Evolutionary conservation across 176 grass and related monocot species (phyloP).

Genomic region (Phoenix roebelenii): DNA sequence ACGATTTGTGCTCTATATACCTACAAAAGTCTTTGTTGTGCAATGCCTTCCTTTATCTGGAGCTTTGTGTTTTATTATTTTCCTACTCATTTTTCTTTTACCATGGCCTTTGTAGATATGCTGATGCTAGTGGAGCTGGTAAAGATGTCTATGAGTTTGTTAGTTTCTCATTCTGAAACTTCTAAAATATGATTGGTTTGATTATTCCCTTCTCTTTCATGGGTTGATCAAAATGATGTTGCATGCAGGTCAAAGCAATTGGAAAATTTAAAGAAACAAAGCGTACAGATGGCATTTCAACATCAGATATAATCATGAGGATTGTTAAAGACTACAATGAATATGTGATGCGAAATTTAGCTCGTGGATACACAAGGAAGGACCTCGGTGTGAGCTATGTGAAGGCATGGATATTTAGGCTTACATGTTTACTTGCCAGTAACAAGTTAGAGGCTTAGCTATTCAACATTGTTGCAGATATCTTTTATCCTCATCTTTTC

Average conservation of each 20-base stretch:
- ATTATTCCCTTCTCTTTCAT: too few relatives aligned
- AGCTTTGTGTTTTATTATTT: too few relatives aligned
- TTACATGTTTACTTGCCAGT: background rate
- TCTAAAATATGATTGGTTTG: too few relatives aligned
- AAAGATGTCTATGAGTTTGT: constrained; percentile 25
- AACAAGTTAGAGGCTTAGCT: too few relatives aligned
- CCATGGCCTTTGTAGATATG: constrained; percentile 3
- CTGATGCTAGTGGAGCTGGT: constrained; percentile 22
- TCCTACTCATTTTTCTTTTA: background rate
- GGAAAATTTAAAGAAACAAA: constrained; percentile 21
- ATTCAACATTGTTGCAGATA: too few relatives aligned
- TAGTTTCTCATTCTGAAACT: constrained; percentile 2
- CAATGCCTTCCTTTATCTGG: too few relatives aligned
- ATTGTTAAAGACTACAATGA: constrained; percentile 20
- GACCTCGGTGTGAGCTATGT: constrained; percentile 19
- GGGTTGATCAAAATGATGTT: background rate
- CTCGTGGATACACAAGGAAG: constrained; percentile 18
- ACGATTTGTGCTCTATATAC: too few relatives aligned
- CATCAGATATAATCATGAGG: constrained; percentile 23
- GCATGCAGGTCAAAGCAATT: constrained; percentile 11
- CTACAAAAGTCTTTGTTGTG: too few relatives aligned
- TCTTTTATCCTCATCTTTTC: too few relatives aligned
- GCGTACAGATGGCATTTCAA: constrained; percentile 20
- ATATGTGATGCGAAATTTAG: constrained; percentile 19
- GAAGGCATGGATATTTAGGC: constrained; percentile 6